Conservation (phyloP, 129 eudicot genomes). For the Apium graveolens region DNA sequence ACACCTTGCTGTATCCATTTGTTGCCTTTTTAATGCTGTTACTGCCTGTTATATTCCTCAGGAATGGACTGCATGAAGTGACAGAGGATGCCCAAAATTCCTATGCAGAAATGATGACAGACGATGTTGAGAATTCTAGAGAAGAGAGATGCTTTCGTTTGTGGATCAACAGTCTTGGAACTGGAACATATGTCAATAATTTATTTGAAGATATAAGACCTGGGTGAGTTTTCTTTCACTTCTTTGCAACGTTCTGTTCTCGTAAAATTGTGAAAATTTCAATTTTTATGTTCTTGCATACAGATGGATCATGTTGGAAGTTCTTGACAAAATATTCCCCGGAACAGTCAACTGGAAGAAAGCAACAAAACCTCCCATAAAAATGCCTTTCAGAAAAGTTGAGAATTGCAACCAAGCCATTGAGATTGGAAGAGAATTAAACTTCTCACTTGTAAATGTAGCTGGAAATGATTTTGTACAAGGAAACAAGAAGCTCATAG, state of each 20-base stretch:
- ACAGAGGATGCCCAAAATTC: slow-evolving; percentile 37
- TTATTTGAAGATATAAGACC: slow-evolving; percentile 67
- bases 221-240: slow-evolving; percentile 42
- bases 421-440: slow-evolving; percentile 59
- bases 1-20: neutral
- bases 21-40: neutral
- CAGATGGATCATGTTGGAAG: slow-evolving; percentile 76
- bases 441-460: slow-evolving; percentile 63
- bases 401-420: slow-evolving; percentile 84
- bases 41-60: slow-evolving; percentile 18
- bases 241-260: neutral
- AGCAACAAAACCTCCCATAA: slow-evolving; percentile 72
- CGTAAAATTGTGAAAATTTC: neutral
- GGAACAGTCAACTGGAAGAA: slow-evolving; percentile 71
- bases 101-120: slow-evolving; percentile 53
- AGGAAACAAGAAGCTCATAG: slow-evolving; percentile 74
- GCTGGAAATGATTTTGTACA: slow-evolving; percentile 76
- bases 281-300: slow-evolving; percentile 17
- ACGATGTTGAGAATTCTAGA: slow-evolving; percentile 61
- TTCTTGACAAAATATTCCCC: slow-evolving; percentile 69
- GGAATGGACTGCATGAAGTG: slow-evolving; percentile 52
- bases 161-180: slow-evolving; percentile 89
- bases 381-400: slow-evolving; percentile 74
- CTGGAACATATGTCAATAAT: slow-evolving; percentile 56
- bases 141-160: slow-evolving; percentile 80